A percentile compares a stretch with the other conserved stretches of the same genome.
phyloP scores from a whole-genome alignment of 169 alveolate species.

The Plasmodium falciparum region DNA sequence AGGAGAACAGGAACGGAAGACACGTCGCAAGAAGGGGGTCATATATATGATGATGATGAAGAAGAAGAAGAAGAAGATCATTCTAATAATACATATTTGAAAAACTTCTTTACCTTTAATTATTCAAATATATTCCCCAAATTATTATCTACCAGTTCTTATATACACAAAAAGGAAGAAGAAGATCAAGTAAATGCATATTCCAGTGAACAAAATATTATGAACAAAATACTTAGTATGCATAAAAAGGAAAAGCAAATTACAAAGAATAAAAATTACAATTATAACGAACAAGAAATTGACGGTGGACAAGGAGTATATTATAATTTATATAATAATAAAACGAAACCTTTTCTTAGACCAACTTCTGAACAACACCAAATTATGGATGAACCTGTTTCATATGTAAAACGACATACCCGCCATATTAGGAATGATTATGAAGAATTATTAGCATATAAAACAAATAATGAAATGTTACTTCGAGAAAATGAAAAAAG shows the following conservation, averaged over 20 bases:
- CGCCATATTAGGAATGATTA: neutral
- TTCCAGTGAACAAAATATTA: neutral
- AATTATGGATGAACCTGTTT: neutral
- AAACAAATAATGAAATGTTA: too few species aligned
- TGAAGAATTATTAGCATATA: neutral
- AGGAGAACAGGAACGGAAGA: neutral
- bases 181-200: neutral
- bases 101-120: conserved; percentile 37
- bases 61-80: neutral
- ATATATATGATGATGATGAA: neutral
- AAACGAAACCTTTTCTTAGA: too few species aligned
- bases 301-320: too few species aligned
- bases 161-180: neutral
- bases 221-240: conserved; percentile 1
- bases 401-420: too few species aligned
- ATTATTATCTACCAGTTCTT: conserved; percentile 4
- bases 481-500: neutral
- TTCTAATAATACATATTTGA: conserved; percentile 19
- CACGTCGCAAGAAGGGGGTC: neutral
- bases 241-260: neutral
- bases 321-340: too few species aligned
- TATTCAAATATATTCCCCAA: conserved; percentile 12
- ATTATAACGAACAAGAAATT: too few species aligned
- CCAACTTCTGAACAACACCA: neutral
- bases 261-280: neutral